Conservation (phyloP, 2,329 filamentous ascomycete species). For the Trichophyton schoenleinii region DNA sequence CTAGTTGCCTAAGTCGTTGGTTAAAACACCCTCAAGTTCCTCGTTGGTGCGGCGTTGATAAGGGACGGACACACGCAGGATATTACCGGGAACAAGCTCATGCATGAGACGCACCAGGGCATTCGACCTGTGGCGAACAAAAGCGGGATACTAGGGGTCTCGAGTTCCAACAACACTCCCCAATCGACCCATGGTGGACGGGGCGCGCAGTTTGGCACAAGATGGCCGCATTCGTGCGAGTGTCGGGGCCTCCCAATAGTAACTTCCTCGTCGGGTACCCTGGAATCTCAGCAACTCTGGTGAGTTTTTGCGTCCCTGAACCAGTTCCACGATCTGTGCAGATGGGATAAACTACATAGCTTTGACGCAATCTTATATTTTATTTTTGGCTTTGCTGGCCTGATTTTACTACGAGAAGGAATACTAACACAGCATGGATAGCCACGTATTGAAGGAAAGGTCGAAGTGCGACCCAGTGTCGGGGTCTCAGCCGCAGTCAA, state of each 20-base stretch:
- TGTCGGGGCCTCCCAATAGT: conserved; percentile 93
- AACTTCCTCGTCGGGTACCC: conserved; percentile 95
- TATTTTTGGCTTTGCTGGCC: background rate
- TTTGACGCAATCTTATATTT: background rate
- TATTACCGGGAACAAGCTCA: conserved; percentile 3
- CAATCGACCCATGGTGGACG: conserved; percentile 13
- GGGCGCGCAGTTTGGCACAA: conserved; percentile 18
- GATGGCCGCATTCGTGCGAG: conserved; percentile 77
- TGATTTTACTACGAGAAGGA: conserved; percentile 4
- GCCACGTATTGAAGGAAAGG: conserved; percentile 95
- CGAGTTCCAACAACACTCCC: background rate
- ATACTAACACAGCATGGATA: conserved; percentile 30
- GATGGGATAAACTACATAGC: background rate
- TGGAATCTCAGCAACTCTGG: conserved; percentile 91
- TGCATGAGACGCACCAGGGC: background rate
- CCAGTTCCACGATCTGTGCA: background rate
- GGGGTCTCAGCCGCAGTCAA: conserved; percentile 81
- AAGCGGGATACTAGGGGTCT: background rate
- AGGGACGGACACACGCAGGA: no score
- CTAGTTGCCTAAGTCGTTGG: no score
- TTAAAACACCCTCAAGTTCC: background rate
- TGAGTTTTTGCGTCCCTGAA: conserved; percentile 40
- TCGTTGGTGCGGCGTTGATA: background rate
- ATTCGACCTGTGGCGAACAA: background rate
- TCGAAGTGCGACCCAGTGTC: conserved; percentile 79